Evolutionary conservation across 805 yeast species (phyloP).

Genomic region (Saccharomycodes ludwigii): DNA sequence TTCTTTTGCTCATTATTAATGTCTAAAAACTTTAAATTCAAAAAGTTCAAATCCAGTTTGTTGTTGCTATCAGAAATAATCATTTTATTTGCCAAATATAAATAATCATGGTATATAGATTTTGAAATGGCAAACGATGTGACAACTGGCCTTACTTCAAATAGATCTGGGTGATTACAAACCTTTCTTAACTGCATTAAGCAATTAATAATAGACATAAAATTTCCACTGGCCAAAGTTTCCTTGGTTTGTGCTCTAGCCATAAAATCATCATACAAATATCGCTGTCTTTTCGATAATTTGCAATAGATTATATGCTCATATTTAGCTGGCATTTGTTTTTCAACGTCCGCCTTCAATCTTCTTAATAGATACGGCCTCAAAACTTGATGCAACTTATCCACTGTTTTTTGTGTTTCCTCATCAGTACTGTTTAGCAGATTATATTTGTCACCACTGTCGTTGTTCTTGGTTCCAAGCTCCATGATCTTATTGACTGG

Average conservation of each 20-base stretch:
- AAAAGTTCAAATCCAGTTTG: slow-evolving; percentile 35
- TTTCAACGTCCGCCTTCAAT: slow-evolving; percentile 90
- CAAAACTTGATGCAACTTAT: slow-evolving; percentile 82
- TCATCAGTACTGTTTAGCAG: slow-evolving; percentile 44
- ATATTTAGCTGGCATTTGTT: slow-evolving; percentile 97
- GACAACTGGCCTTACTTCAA: slow-evolving; percentile 88
- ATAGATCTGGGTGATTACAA: slow-evolving; percentile 91
- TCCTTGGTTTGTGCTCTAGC: slow-evolving; percentile 91
- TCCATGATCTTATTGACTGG: slow-evolving; percentile 92
- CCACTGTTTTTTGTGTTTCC: slow-evolving; percentile 77
- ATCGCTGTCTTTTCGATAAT: slow-evolving; percentile 83
- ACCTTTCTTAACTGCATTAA: slow-evolving; percentile 96
- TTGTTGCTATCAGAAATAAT: slow-evolving; percentile 4
- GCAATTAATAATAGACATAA: slow-evolving; percentile 88
- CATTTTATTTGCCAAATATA: slow-evolving; percentile 15
- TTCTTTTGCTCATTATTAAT: too few species aligned
- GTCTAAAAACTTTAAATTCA: too few species aligned
- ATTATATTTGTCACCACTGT: slow-evolving; percentile 32
- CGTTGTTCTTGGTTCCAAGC: slow-evolving; percentile 36
- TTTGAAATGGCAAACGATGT: slow-evolving; percentile 74
- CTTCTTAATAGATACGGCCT: slow-evolving; percentile 88
- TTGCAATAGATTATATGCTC: slow-evolving; percentile 92
- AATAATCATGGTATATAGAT: slow-evolving; percentile 44
- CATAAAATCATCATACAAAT: slow-evolving; percentile 91
- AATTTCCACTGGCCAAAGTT: slow-evolving; percentile 88